Evolutionary conservation across 2,329 filamentous ascomycete species (phyloP), one percentile per base, ranked within the genome.

Genomic region (Ascomycota sp.): DNA sequence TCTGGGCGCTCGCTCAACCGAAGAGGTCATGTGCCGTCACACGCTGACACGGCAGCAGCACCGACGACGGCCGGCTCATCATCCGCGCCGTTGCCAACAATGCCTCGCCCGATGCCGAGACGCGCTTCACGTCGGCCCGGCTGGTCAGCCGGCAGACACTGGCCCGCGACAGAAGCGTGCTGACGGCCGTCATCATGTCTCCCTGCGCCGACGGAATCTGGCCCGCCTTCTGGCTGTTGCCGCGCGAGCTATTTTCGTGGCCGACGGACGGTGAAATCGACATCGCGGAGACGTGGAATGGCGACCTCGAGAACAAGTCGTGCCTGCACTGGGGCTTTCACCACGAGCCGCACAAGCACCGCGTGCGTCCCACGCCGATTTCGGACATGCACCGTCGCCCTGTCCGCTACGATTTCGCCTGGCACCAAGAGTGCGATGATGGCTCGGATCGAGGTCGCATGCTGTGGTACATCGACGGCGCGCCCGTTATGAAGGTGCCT

Each of bases 211-310:
- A 51, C 3, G 67, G 67, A 4, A 61, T 72, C 28, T 72, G 67
- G 67, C 67, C 67, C 1, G 67, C 67, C 0, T 69, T 70, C 40
- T 72, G 67, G 67, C 55, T 71, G 30, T 49, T 72, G 5, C 67
- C 67, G 0, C 45, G 54, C 21, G 63, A 71, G 37, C 67, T 66
- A 0, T 71, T 70, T 39, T 45, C 48, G 1, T 72, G 67, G 67
- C 67, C 67, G 0, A 55, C 48, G 0, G 67, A 72, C 35, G 67
- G 66, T 32, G 67, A 72, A 42, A 51, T 72, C 9, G 67, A 72
- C 43, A 65, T 72, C 28, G 60, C 65, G 25, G 67, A 72, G 46
- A 61, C 55, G n/a, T 72, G 66, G 67, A 69, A 71, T 36, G 65
- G 59, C 12, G 61, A 68, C 34, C 42, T 45, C 22, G 51, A 60